These are phyloP conservation scores for Canavalia gladiata DNA, from an alignment of 306 rosid genomes.

Conservation along the genomic window DNA sequence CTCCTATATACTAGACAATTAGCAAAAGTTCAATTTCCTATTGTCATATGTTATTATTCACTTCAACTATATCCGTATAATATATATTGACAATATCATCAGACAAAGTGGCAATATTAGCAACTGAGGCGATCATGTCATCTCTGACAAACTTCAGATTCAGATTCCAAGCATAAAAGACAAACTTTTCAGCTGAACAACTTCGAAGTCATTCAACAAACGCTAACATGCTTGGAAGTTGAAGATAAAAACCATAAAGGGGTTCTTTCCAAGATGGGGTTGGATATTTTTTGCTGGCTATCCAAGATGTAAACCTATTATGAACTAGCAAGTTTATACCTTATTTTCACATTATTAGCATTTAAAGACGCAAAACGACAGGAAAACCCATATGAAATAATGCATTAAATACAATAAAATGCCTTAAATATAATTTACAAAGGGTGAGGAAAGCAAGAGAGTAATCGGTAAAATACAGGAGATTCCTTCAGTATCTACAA, in stretches of 20 bases:
- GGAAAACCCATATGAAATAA: conserved; percentile 16
- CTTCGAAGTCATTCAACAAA: background rate
- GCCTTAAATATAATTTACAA: conserved; percentile 34
- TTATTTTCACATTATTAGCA: background rate
- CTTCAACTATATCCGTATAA: background rate
- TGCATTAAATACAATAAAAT: conserved; percentile 21
- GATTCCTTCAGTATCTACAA: conserved; percentile 43
- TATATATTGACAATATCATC: background rate
- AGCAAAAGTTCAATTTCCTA: background rate
- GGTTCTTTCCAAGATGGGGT: background rate
- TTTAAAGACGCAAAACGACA: conserved; percentile 16
- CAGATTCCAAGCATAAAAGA: background rate
- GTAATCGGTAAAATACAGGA: conserved; percentile 16
- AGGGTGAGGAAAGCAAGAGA: background rate
- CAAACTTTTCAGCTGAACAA: background rate
- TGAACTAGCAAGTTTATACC: background rate
- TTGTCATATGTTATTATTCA: background rate
- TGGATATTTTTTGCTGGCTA: background rate
- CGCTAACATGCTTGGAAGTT: background rate
- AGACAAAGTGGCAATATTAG: background rate
- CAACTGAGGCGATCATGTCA: background rate
- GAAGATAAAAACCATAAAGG: background rate
- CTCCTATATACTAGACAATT: background rate
- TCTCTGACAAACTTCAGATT: background rate
- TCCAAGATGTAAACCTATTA: background rate